phyloP scores from a whole-genome alignment of 176 grass and related monocot species.

The Tillandsia fasciculata region DNA sequence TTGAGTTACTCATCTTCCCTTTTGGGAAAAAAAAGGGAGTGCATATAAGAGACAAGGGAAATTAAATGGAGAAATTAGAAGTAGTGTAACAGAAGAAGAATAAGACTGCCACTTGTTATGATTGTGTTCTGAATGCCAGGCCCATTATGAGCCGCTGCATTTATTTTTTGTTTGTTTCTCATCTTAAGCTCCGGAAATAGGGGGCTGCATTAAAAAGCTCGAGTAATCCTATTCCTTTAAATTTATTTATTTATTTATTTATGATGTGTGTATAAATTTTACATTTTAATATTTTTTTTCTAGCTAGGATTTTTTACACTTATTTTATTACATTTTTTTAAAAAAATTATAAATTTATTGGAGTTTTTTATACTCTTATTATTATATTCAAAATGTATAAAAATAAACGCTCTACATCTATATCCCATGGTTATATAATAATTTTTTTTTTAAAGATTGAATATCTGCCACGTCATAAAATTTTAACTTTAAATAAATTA shows the following conservation, averaged over 20 bases:
- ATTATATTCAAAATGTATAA: too few relatives aligned
- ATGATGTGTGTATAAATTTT: neutral
- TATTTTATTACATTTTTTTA: neutral
- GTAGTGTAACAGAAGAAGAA: constrained; percentile 31
- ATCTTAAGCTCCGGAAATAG: constrained; percentile 24
- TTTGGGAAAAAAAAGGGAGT: constrained; percentile 10
- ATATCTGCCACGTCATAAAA: too few relatives aligned
- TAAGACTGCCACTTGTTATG: constrained; percentile 38
- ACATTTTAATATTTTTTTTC: neutral
- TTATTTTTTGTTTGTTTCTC: constrained; percentile 23
- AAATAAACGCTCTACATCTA: too few relatives aligned
- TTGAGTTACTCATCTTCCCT: neutral
- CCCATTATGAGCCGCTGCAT: constrained; percentile 16
- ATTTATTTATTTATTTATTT: too few relatives aligned
- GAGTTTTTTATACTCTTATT: too few relatives aligned
- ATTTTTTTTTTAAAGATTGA: too few relatives aligned
- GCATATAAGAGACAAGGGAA: constrained; percentile 28
- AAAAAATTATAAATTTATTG: too few relatives aligned
- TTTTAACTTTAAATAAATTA: too few relatives aligned
- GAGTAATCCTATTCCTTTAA: constrained; percentile 24
- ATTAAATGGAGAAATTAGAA: constrained; percentile 3
- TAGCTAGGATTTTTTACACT: neutral
- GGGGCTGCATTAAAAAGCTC: constrained; percentile 32
- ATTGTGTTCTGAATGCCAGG: constrained; percentile 30
- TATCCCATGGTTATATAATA: too few relatives aligned